These are phyloP conservation scores for Pharnaceum exiguum DNA, from an alignment of 148 eudicot genomes.

Conservation along the genomic window DNA sequence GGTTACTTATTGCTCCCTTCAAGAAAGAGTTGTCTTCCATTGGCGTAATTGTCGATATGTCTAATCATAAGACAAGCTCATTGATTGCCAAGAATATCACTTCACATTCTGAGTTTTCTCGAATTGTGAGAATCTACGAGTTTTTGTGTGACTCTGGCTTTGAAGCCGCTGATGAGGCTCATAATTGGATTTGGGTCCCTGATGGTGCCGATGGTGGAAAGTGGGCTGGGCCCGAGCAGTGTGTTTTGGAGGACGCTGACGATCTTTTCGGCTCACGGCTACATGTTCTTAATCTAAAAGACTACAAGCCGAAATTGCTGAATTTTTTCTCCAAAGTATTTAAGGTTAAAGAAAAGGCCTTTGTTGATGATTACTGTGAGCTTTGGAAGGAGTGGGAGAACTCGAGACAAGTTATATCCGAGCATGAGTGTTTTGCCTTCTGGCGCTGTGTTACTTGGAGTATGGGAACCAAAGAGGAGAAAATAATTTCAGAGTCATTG, in stretches of 20 bases:
- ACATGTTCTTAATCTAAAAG: slow-evolving; percentile 34
- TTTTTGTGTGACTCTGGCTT: slow-evolving; percentile 31
- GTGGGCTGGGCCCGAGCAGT: slow-evolving; percentile 45
- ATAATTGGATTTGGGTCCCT: slow-evolving; percentile 43
- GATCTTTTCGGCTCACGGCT: slow-evolving; percentile 34
- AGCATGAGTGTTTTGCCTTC: slow-evolving; percentile 41
- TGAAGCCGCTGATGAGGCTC: slow-evolving; percentile 22
- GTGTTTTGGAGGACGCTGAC: slow-evolving; percentile 48
- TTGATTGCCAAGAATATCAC: slow-evolving; percentile 38
- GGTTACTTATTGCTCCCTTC: slow-evolving; percentile 27
- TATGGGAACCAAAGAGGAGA: slow-evolving; percentile 20
- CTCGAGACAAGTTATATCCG: slow-evolving; percentile 21
- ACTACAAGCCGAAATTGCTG: slow-evolving; percentile 29
- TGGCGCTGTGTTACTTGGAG: slow-evolving; percentile 38
- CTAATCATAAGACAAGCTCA: slow-evolving; percentile 19
- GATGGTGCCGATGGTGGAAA: slow-evolving; percentile 28
- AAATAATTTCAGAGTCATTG: slow-evolving; percentile 23
- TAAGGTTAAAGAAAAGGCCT: slow-evolving; percentile 39
- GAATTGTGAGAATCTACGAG: slow-evolving; percentile 38
- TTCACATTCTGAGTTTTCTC: slow-evolving; percentile 21
- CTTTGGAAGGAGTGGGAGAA: slow-evolving; percentile 71
- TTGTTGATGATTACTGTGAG: slow-evolving; percentile 41
- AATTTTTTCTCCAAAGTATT: slow-evolving; percentile 37
- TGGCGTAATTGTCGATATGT: slow-evolving; percentile 35
- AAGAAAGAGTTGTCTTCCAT: slow-evolving; percentile 36